phyloP scores from a whole-genome alignment of 2,329 filamentous ascomycete species.

The Cryphonectria carpinicola region DNA sequence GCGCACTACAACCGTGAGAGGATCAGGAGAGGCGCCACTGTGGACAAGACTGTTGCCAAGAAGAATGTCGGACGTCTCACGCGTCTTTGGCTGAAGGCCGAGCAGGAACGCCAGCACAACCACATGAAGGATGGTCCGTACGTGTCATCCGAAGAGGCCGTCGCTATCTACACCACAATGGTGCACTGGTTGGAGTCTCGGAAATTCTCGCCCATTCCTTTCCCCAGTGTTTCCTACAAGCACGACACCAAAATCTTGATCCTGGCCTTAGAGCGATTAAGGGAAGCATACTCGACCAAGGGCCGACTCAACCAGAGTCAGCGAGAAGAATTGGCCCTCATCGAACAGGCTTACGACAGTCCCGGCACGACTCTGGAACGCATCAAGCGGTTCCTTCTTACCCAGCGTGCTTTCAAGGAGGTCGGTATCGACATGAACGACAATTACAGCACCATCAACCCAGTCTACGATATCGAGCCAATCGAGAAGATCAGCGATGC shows the following conservation, averaged over 20 bases:
- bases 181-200: constrained; percentile 98
- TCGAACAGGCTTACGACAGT: constrained; percentile 97
- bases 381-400: constrained; percentile 96
- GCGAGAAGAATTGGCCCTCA: constrained; percentile 92
- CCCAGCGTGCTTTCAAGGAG: constrained; percentile 97
- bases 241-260: constrained; percentile 99
- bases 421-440: constrained; percentile 99
- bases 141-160: constrained; percentile 96
- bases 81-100: constrained; percentile 94
- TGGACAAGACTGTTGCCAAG: constrained; percentile 99
- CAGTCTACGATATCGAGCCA: constrained; percentile 97
- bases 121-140: constrained; percentile 99
- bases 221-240: constrained; percentile 98
- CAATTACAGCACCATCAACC: constrained; percentile 99
- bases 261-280: constrained; percentile 85
- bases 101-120: constrained; percentile 98
- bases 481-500: constrained; percentile 99
- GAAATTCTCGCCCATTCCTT: constrained; percentile 98
- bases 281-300: constrained; percentile 97
- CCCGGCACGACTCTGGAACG: constrained; percentile 93
- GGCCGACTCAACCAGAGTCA: constrained; percentile 96
- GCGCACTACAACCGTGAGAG: constrained; percentile 98
- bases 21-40: constrained; percentile 92
- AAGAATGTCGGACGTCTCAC: constrained; percentile 97
- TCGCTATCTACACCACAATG: constrained; percentile 97